Percentiles rank a stretch among this genome's conserved stretches.
Conservation (phyloP, 2,329 filamentous ascomycete species). For the Arthroderma uncinatum region DNA sequence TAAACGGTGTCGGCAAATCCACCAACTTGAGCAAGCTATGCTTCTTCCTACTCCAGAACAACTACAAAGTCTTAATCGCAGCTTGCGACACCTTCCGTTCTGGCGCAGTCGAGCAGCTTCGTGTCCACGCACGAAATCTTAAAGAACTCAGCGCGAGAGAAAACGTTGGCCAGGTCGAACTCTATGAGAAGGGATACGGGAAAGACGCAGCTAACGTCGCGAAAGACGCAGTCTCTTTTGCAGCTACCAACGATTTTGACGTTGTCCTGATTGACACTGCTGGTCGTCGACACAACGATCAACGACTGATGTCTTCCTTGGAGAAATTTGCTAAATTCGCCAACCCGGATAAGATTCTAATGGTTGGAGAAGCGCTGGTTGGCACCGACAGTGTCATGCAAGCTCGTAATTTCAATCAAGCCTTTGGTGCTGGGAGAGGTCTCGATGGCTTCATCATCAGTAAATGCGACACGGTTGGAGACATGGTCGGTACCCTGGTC, state of each 20-base stretch:
- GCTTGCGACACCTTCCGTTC: slow-evolving; percentile 96
- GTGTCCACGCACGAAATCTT: slow-evolving; percentile 87
- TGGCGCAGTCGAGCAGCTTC: slow-evolving; percentile 90
- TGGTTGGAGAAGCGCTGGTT: slow-evolving; percentile 88
- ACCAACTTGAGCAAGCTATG: slow-evolving; percentile 97
- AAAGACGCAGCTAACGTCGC: slow-evolving; percentile 95
- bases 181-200: slow-evolving; percentile 95
- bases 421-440: slow-evolving; percentile 68
- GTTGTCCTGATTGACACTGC: slow-evolving; percentile 97
- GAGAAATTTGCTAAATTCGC: slow-evolving; percentile 98
- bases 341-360: slow-evolving; percentile 93
- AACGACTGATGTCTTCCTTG: slow-evolving; percentile 86
- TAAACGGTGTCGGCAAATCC: slow-evolving; percentile 96
- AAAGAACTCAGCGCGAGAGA: slow-evolving; percentile 79
- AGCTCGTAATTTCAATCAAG: slow-evolving; percentile 88
- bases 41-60: slow-evolving; percentile 95
- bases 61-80: slow-evolving; percentile 86
- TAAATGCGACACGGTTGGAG: slow-evolving; percentile 98
- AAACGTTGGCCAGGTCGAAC: slow-evolving; percentile 65
- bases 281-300: slow-evolving; percentile 87
- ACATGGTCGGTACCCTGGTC: slow-evolving; percentile 93
- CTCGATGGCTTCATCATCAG: slow-evolving; percentile 97
- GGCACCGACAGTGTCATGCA: slow-evolving; percentile 93
- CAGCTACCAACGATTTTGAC: slow-evolving; percentile 64
- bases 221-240: slow-evolving; percentile 80